A percentile compares a stretch with the other conserved stretches of the same genome.
phyloP scores from a whole-genome alignment of 805 yeast genomes.

The Cyberlindnera maritima region DNA sequence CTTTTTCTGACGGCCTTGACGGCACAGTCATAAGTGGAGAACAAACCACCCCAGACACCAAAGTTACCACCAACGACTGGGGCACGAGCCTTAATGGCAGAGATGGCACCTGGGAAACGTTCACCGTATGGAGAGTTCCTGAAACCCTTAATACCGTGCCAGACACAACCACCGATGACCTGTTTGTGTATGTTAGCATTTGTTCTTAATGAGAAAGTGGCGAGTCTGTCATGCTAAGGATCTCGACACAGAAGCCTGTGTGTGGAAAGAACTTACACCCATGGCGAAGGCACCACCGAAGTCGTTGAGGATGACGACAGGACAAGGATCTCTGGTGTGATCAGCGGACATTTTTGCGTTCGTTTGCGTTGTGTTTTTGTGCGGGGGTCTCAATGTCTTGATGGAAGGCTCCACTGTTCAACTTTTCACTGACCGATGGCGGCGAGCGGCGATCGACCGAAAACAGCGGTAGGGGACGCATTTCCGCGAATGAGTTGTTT shows the following conservation, averaged over 20 bases:
- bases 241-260: no score
- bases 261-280: conserved; percentile 66
- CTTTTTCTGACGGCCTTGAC: conserved; percentile 94
- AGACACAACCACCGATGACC: conserved; percentile 90
- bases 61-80: conserved; percentile 99
- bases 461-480: no score
- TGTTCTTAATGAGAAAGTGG: no score
- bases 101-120: conserved; percentile 82
- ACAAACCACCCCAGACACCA: conserved; percentile 99
- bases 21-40: conserved; percentile 92
- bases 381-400: no score
- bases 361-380: not conserved
- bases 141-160: conserved; percentile 99
- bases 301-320: conserved; percentile 91
- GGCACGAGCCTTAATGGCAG: conserved; percentile 93
- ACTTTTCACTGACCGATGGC: no score
- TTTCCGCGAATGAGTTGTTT: no score
- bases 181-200: not conserved
- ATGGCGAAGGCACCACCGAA: conserved; percentile 99
- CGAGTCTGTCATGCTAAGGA: no score
- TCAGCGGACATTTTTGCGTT: conserved; percentile 80
- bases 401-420: no score
- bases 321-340: conserved; percentile 99
- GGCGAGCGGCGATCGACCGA: no score
- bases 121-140: conserved; percentile 98